Base-by-base conservation (phyloP, 192 early-diverging fungal species). In the Kickxella alabastrina region DNA sequence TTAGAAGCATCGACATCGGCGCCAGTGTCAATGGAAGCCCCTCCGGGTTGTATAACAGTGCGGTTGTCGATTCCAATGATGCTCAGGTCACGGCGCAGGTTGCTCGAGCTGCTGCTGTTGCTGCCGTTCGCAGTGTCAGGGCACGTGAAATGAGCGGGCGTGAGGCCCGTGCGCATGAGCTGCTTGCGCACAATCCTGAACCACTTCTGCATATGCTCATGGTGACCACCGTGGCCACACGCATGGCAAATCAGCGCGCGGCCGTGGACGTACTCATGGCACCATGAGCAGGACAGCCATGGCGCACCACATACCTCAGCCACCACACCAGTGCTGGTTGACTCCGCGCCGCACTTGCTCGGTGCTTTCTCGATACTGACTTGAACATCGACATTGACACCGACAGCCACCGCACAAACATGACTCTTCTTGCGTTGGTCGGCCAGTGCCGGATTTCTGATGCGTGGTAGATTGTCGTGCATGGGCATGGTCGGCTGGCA, bases 191-290 rank as follows among this genome's bases (percentile, higher is more conserved):
- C 67, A 1, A 32, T 49, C 19, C 55, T 38, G 46, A 76, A 76
- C 73, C 73, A 76, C 36, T 52, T 24, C 52, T 59, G 57, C 45
- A 76, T 68, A n/a, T 76, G 73, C 47, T 60, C 61, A 43, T 76
- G 65, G 43, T 76, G 73, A 5, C 73, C 73, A 53, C 73, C 73
- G 13, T 76, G 73, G 6, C 73, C 73, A 25, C 73, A 76, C 1
- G 62, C 55, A 19, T 65, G 65, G 59, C 73, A 76, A 21, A 76
- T 64, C 40, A 76, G 44, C 31, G 73, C 73, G 32, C 62, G 62
- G 21, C 73, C 73, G 19, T 64, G 73, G 6, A 76, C 73, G 52
- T 68, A 69, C 43, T 76, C 73, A 40, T 64, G 60, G 43, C 73
- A 76, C 73, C 73, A 76, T 2, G 66, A 38, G 29, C 73, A 76